These are phyloP conservation scores for Magnolia sinica DNA, from an alignment of 164 flowering plant species.

Conservation along the genomic window DNA sequence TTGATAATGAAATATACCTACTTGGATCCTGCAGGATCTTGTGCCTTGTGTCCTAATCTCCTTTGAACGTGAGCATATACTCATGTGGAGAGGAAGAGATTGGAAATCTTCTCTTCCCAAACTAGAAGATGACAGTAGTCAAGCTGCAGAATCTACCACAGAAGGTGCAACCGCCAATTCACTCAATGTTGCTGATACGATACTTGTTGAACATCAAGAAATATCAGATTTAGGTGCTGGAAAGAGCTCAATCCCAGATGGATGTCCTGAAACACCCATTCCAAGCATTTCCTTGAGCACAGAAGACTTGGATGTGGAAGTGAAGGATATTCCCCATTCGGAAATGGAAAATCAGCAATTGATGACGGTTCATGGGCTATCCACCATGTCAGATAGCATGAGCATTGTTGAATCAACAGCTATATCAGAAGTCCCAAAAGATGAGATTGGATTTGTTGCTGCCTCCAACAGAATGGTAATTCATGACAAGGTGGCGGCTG, in stretches of 20 bases:
- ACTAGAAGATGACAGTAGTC: slow-evolving; percentile 19
- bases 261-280: slow-evolving; percentile 1
- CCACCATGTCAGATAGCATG: slow-evolving; percentile 7
- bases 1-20: neutral
- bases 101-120: slow-evolving; percentile 61
- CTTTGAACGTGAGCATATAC: slow-evolving; percentile 76
- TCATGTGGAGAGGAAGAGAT: slow-evolving; percentile 83
- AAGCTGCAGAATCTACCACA: slow-evolving; percentile 14
- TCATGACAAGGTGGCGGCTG: slow-evolving; percentile 6
- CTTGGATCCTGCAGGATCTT: slow-evolving; percentile 59
- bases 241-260: slow-evolving; percentile 7
- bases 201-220: slow-evolving; percentile 24
- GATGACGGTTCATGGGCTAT: slow-evolving; percentile 8
- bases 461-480: neutral
- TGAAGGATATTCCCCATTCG: slow-evolving; percentile 10
- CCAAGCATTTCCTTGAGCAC: neutral
- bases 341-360: slow-evolving; percentile 12
- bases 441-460: neutral
- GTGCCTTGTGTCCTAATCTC: slow-evolving; percentile 86
- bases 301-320: slow-evolving; percentile 7
- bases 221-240: slow-evolving; percentile 12
- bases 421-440: neutral
- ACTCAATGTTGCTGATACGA: slow-evolving; percentile 7
- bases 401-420: slow-evolving; percentile 9
- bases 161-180: slow-evolving; percentile 12